A percentile compares a stretch with the other conserved stretches of the same genome.
Evolutionary conservation across 2,329 filamentous ascomycete genomes (phyloP).

Genomic region (Talaromyces sp.): DNA sequence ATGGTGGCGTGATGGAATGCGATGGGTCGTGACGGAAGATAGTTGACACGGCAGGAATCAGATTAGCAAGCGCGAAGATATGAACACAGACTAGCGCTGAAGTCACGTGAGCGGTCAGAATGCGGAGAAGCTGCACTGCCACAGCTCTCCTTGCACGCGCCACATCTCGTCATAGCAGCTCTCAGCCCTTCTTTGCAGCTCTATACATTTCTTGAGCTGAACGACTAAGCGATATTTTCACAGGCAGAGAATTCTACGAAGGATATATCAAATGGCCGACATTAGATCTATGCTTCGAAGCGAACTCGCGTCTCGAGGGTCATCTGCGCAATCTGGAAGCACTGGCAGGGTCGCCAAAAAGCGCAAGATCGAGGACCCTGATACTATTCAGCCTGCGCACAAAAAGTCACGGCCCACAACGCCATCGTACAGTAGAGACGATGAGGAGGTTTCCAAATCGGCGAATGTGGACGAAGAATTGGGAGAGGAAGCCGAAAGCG

Average conservation of each 20-base stretch:
- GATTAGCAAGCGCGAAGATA: slow-evolving; percentile 14
- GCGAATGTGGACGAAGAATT: slow-evolving; percentile 18
- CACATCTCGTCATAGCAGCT: slow-evolving; percentile 19
- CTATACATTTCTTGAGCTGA: not conserved
- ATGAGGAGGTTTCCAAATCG: not conserved
- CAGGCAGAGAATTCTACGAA: not conserved
- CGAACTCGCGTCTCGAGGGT: slow-evolving; percentile 69
- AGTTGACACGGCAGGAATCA: slow-evolving; percentile 17
- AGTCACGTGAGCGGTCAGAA: not conserved
- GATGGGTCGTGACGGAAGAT: slow-evolving; percentile 11
- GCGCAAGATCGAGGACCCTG: slow-evolving; percentile 49
- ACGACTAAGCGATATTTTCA: not conserved
- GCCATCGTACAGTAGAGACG: slow-evolving; percentile 28
- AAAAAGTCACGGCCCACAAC: slow-evolving; percentile 43
- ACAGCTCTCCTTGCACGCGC: slow-evolving; percentile 2
- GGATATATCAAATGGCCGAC: slow-evolving; percentile 60
- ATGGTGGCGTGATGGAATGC: slow-evolving; percentile 4
- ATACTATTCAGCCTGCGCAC: slow-evolving; percentile 32
- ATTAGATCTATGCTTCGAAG: slow-evolving; percentile 74
- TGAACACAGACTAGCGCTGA: slow-evolving; percentile 7
- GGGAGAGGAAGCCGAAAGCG: slow-evolving; percentile 28
- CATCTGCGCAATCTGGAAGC: slow-evolving; percentile 55
- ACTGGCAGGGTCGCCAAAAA: slow-evolving; percentile 47
- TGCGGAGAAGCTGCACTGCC: slow-evolving; percentile 9
- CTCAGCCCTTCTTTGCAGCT: not conserved